Percentiles rank a stretch among this genome's conserved stretches.
Conservation (phyloP, 2,329 filamentous ascomycete genomes). For the Cercospora zeae-maydis region DNA sequence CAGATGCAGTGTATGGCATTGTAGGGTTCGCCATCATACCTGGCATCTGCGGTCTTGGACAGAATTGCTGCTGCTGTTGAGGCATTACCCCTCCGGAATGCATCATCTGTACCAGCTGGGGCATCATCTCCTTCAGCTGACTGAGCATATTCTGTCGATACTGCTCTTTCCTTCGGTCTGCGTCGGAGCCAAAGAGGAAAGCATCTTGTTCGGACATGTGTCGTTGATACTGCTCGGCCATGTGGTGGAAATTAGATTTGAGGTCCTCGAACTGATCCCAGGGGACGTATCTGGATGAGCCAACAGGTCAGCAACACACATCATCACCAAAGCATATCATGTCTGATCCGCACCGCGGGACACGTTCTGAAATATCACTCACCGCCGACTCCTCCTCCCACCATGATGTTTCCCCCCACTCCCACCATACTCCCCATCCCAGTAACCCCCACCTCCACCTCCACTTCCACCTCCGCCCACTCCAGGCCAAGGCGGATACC, state of each 20-base stretch:
- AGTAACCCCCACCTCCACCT: background rate
- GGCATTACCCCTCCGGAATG: background rate
- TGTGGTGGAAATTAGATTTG: conserved; percentile 17
- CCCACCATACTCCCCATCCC: conserved; percentile 11
- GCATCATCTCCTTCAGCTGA: conserved; percentile 27
- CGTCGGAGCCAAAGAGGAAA: conserved; percentile 27
- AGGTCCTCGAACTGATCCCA: conserved; percentile 11
- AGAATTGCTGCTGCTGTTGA: background rate
- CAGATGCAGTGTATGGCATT: background rate
- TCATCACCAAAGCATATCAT: background rate
- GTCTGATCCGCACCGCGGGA: background rate
- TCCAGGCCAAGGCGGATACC: conserved; percentile 6
- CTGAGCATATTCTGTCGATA: conserved; percentile 27
- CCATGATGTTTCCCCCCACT: background rate
- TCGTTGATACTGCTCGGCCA: conserved; percentile 24
- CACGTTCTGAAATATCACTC: background rate
- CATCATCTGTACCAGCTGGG: conserved; percentile 26
- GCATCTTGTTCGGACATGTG: conserved; percentile 22
- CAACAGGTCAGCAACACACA: background rate
- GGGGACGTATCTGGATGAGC: background rate
- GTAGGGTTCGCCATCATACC: background rate
- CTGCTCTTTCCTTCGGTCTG: conserved; percentile 27
- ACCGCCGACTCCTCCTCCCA: conserved; percentile 4
- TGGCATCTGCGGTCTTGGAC: background rate
- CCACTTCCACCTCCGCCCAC: background rate